Conservation (phyloP, 1,284 basidiomycete genomes). For the Heliocybe sulcata region DNA sequence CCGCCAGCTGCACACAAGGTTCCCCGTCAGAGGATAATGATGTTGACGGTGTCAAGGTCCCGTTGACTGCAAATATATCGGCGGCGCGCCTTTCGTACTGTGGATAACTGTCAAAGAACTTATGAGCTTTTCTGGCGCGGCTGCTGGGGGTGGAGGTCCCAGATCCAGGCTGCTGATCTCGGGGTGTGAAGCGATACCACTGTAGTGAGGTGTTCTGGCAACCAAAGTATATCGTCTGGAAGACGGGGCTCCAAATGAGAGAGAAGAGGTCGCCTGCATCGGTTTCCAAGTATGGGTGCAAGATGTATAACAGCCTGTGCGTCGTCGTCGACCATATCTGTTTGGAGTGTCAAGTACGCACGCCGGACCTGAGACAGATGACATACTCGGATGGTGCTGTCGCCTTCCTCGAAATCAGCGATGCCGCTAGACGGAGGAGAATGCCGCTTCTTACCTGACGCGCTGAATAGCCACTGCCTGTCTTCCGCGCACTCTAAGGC, state of each 20-base stretch:
- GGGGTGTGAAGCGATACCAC: conserved; percentile 60
- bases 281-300: conserved; percentile 81
- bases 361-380: background rate
- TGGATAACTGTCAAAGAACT: conserved; percentile 80
- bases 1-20: conserved; percentile 8
- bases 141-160: conserved; percentile 38
- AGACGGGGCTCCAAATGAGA: conserved; percentile 68
- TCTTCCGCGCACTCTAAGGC: conserved; percentile 75
- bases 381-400: conserved; percentile 74
- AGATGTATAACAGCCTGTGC: conserved; percentile 66
- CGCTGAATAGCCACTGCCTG: conserved; percentile 81
- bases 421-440: conserved; percentile 3
- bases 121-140: conserved; percentile 53
- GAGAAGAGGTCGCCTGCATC: conserved; percentile 89
- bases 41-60: conserved; percentile 3
- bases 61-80: conserved; percentile 54
- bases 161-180: conserved; percentile 21
- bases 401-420: conserved; percentile 40
- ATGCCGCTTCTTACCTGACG: conserved; percentile 48
- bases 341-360: background rate
- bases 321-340: conserved; percentile 83
- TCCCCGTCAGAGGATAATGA: background rate
- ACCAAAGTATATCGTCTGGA: conserved; percentile 79
- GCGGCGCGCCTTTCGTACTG: conserved; percentile 58
- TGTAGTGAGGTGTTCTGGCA: conserved; percentile 89